Evolutionary conservation across 257 asterid genomes (phyloP).

Genomic region (Salvia splendens): DNA sequence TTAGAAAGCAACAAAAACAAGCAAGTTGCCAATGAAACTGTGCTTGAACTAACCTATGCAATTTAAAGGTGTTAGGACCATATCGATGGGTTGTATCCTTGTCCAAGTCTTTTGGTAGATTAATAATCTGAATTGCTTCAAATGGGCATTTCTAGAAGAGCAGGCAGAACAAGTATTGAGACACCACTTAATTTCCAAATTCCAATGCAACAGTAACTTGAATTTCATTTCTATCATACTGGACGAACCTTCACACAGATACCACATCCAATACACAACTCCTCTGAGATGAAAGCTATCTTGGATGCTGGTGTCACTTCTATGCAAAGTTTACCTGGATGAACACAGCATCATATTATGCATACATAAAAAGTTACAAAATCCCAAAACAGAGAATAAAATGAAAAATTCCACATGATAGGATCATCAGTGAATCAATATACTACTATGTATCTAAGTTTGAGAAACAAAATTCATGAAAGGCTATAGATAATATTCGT

Average conservation of each 20-base stretch:
- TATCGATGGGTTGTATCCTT: conserved; percentile 98
- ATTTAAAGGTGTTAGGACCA: conserved; percentile 93
- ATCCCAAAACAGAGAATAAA: not conserved
- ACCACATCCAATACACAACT: conserved; percentile 97
- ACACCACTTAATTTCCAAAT: conserved; percentile 15
- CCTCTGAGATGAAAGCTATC: conserved; percentile 96
- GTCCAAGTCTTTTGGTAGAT: conserved; percentile 88
- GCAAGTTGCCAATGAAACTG: conserved; percentile 19
- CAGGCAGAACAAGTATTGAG: conserved; percentile 18
- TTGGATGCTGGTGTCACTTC: conserved; percentile 76
- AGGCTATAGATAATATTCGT: not conserved
- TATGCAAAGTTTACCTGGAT: conserved; percentile 84
- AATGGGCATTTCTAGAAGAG: conserved; percentile 84
- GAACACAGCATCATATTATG: conserved; percentile 22
- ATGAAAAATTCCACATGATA: not conserved
- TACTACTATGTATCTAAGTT: not conserved
- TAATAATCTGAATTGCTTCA: conserved; percentile 93
- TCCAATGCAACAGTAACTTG: conserved; percentile 8
- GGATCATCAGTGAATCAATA: not conserved
- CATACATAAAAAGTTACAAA: conserved; percentile 9
- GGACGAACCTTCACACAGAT: conserved; percentile 86
- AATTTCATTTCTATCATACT: not conserved
- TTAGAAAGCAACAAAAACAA: conserved; percentile 26
- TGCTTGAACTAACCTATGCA: conserved; percentile 66
- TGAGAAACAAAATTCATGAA: not conserved